A percentile compares a stretch with the other conserved stretches of the same genome.
phyloP scores from a whole-genome alignment of 345 rosid species.

The Raphanus raphanistrum region DNA sequence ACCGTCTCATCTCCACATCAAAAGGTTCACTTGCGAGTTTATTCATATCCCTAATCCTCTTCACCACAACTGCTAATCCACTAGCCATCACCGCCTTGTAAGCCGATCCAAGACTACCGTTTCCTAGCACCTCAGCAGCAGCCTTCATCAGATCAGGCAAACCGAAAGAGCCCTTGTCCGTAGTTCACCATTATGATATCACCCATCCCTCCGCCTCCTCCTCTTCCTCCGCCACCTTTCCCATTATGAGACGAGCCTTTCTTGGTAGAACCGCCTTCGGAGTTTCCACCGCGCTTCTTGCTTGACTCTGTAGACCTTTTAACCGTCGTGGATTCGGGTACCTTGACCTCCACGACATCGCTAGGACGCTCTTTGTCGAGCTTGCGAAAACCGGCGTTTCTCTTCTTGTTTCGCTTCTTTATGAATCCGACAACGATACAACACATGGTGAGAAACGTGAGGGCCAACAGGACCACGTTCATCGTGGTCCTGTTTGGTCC shows the following conservation, averaged over 20 bases:
- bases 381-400: slow-evolving; percentile 46
- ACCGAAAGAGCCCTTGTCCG: slow-evolving; percentile 63
- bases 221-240: slow-evolving; percentile 29
- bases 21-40: slow-evolving; percentile 53
- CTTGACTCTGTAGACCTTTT: slow-evolving; percentile 35
- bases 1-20: slow-evolving; percentile 68
- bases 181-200: slow-evolving; percentile 63
- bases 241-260: slow-evolving; percentile 37
- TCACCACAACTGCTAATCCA: slow-evolving; percentile 80
- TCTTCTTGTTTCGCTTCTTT: slow-evolving; percentile 17
- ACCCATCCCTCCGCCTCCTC: slow-evolving; percentile 28
- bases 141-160: slow-evolving; percentile 89
- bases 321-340: slow-evolving; percentile 36
- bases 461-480: neutral
- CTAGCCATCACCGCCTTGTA: slow-evolving; percentile 76
- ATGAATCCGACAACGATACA: slow-evolving; percentile 29
- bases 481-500: neutral
- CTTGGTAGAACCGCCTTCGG: slow-evolving; percentile 26
- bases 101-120: slow-evolving; percentile 84
- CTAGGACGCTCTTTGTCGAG: slow-evolving; percentile 49
- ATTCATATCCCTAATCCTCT: slow-evolving; percentile 83
- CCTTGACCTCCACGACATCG: slow-evolving; percentile 42
- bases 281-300: slow-evolving; percentile 25
- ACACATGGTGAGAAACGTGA: slow-evolving; percentile 32
- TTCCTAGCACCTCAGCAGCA: slow-evolving; percentile 85